Conservation (phyloP, 2,329 filamentous ascomycete genomes). For the Talaromyces sp. region DNA sequence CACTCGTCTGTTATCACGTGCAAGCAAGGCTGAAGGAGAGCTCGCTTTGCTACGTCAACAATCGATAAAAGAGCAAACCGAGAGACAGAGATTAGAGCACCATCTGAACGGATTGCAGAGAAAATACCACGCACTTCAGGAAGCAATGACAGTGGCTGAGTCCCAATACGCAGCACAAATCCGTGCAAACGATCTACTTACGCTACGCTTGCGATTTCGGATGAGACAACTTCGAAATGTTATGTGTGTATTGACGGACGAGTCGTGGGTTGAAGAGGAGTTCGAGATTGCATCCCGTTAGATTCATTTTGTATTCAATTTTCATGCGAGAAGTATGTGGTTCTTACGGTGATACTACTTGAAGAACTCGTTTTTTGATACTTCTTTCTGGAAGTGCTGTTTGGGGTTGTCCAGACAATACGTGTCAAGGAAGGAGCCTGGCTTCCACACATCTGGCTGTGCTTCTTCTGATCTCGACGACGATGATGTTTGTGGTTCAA, state of each 20-base stretch:
- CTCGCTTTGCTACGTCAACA: background rate
- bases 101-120: background rate
- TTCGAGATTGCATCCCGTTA: background rate
- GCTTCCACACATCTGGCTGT: too few species aligned
- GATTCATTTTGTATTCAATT: background rate
- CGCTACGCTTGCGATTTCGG: background rate
- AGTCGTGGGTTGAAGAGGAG: background rate
- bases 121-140: background rate
- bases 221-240: background rate
- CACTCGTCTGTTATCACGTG: background rate
- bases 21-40: constrained; percentile 2
- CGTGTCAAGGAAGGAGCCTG: too few species aligned
- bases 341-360: background rate
- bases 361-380: background rate
- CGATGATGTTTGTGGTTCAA: too few species aligned
- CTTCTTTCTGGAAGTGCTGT: too few species aligned
- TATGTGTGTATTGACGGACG: background rate
- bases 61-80: background rate
- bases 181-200: background rate
- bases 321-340: background rate
- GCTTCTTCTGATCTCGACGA: too few species aligned
- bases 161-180: background rate
- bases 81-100: background rate
- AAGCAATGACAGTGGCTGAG: background rate
- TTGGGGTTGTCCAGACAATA: too few species aligned